phyloP scores from a whole-genome alignment of 345 rosid species.

The Lenwebbia sp. region DNA sequence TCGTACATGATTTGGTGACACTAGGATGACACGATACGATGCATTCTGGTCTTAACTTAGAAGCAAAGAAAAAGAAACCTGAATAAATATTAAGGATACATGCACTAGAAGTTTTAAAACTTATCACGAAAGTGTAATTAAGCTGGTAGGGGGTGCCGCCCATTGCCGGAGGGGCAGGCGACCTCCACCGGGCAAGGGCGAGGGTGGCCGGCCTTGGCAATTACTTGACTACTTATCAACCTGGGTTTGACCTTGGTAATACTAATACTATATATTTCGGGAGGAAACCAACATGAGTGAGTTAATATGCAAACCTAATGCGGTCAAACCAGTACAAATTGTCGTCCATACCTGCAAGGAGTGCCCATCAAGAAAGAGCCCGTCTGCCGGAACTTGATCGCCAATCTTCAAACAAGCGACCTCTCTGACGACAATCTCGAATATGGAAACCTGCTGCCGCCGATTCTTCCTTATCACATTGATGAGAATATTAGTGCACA shows the following conservation, averaged over 20 bases:
- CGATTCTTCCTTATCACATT: slow-evolving; percentile 39
- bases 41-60: not conserved
- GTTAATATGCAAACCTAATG: not conserved
- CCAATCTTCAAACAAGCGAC: slow-evolving; percentile 46
- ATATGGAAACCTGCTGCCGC: slow-evolving; percentile 30
- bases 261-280: not conserved
- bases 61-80: not conserved
- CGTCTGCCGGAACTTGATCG: slow-evolving; percentile 65
- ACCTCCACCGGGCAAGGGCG: no score
- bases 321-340: not conserved
- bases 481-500: slow-evolving; percentile 37
- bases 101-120: not conserved
- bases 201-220: no score
- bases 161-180: no score
- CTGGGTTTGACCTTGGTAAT: no score
- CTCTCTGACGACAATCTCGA: slow-evolving; percentile 57
- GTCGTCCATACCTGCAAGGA: slow-evolving; percentile 9
- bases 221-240: not conserved
- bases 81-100: not conserved
- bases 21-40: not conserved
- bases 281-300: not conserved
- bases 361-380: slow-evolving; percentile 35
- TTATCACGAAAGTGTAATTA: no score
- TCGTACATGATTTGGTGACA: not conserved
- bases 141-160: no score